Evolutionary conservation across 163 green algal genomes (phyloP).

Genomic region (Prototheca cutis): DNA sequence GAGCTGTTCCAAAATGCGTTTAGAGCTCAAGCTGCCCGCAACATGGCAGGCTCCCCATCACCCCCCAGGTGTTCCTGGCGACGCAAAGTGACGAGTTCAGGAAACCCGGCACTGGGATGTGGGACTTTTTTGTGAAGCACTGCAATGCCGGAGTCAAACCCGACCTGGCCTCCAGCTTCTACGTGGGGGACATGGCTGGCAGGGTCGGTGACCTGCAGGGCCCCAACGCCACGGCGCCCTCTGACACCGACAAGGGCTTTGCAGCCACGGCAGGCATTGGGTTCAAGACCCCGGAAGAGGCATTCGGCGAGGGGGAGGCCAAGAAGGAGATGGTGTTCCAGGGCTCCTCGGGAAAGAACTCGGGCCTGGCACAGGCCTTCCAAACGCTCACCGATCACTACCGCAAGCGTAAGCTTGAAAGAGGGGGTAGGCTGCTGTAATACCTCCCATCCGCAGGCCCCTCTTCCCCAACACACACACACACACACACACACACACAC

Average conservation of each 20-base stretch:
- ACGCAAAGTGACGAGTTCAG: slow-evolving; percentile 36
- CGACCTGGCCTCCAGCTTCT: slow-evolving; percentile 10
- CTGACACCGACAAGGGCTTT: slow-evolving; percentile 54
- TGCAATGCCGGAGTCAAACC: slow-evolving; percentile 45
- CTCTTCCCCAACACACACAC: too few species aligned
- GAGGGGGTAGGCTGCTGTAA: too few species aligned
- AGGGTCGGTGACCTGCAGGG: not conserved
- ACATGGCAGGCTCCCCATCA: not conserved
- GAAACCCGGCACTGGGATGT: slow-evolving; percentile 67
- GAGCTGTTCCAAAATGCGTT: too few species aligned
- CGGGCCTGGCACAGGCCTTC: slow-evolving; percentile 18
- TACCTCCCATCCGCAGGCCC: too few species aligned
- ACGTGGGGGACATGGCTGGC: slow-evolving; percentile 10
- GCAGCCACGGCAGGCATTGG: slow-evolving; percentile 40
- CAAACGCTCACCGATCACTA: slow-evolving; percentile 10
- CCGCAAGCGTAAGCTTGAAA: not conserved
- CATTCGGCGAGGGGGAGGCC: slow-evolving; percentile 46
- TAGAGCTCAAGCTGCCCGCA: too few species aligned
- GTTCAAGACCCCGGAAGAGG: slow-evolving; percentile 53
- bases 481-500: too few species aligned
- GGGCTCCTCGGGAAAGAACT: slow-evolving; percentile 15
- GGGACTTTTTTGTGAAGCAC: slow-evolving; percentile 49
- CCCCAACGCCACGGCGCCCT: not conserved
- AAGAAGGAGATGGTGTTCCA: slow-evolving; percentile 21
- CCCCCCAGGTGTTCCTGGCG: slow-evolving; percentile 36